phyloP scores from a whole-genome alignment of 495 filamentous ascomycete species.

The Xylaria palmicola region DNA sequence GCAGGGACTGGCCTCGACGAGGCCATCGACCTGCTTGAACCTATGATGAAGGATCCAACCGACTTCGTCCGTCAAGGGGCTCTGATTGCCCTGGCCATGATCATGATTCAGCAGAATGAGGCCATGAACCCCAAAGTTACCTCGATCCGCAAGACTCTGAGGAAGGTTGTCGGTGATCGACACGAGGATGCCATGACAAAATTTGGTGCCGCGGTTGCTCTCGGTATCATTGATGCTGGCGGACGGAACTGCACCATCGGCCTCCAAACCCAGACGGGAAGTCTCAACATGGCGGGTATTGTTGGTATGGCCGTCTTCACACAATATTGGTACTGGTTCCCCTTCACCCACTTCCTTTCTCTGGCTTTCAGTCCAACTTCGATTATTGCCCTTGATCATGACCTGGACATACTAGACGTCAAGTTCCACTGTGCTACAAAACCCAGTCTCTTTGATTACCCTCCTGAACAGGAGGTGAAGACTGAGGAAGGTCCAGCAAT shows the following conservation, averaged over 20 bases:
- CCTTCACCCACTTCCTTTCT: slow-evolving; percentile 94
- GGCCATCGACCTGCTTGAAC: slow-evolving; percentile 94
- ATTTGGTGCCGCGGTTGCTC: slow-evolving; percentile 88
- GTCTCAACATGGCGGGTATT: slow-evolving; percentile 95
- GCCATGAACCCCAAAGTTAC: slow-evolving; percentile 89
- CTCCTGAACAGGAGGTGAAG: slow-evolving; percentile 93
- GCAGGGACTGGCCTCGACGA: slow-evolving; percentile 96
- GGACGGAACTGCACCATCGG: slow-evolving; percentile 98
- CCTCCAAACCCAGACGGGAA: slow-evolving; percentile 95
- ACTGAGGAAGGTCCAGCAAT: slow-evolving; percentile 88
- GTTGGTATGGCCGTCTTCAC: slow-evolving; percentile 98
- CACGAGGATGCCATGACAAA: slow-evolving; percentile 99
- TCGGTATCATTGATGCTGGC: slow-evolving; percentile 98
- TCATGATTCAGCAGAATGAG: slow-evolving; percentile 96
- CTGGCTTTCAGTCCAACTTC: slow-evolving; percentile 91
- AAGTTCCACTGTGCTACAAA: slow-evolving; percentile 93
- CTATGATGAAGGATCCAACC: slow-evolving; percentile 98
- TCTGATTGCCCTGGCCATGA: slow-evolving; percentile 94
- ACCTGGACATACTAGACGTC: slow-evolving; percentile 92
- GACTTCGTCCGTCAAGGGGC: slow-evolving; percentile 98
- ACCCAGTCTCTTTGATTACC: slow-evolving; percentile 96
- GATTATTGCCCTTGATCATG: slow-evolving; percentile 89
- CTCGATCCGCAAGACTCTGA: slow-evolving; percentile 76
- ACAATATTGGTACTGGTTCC: slow-evolving; percentile 99
- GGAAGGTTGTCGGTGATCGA: slow-evolving; percentile 88